Evolutionary conservation across 108 stramenopile genomes (phyloP), one percentile per base, ranked within the genome.

Genomic region (Pelagomonas calceolata): DNA sequence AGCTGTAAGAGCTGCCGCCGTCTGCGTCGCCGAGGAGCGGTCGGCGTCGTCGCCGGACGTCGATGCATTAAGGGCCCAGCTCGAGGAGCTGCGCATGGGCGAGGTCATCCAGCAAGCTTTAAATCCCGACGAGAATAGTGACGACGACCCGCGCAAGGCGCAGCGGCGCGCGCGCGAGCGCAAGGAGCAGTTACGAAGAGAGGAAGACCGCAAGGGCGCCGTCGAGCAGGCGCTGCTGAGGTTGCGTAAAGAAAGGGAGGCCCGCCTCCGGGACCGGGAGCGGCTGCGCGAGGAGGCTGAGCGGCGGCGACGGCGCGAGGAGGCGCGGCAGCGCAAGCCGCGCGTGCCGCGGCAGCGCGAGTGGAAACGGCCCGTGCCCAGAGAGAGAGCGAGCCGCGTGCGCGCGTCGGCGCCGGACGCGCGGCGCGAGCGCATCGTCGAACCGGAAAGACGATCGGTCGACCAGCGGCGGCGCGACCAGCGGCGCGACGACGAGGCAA

Each of bases 221-320:
- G 83, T 81, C 29, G 79, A 84, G 78, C 31, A 63, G 17, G 83
- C 83, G 32, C 72, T 84, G 51, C 65, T 67, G 4, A 75, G 74
- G 46, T 69, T 81, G 9, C 43, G 75, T 16, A 21, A 68, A 70
- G 81, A 81, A 69, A n/a, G 81, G 0, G 67, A 67, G 68, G 66
- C 34, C 35, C 63, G 73, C 35, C 33, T 65, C 32, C 63, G 36
- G 63, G 34, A 65, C 63, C 18, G 64, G 70, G 64, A 71, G 51
- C 37, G 35, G 36, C 68, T 64, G 26, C 63, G 34, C 33, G 68
- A 73, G 66, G 66, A 67, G 33, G 68, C 63, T 34, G 37, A 67
- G 46, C 32, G 64, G 63, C 3, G 9, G 63, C 30, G 35, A 35
- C 30, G 65, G 30, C 29, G 66, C n/a, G 34, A 32, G 9, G 4